phyloP scores from a whole-genome alignment of 306 rosid species.

The Prosopis cineraria region DNA sequence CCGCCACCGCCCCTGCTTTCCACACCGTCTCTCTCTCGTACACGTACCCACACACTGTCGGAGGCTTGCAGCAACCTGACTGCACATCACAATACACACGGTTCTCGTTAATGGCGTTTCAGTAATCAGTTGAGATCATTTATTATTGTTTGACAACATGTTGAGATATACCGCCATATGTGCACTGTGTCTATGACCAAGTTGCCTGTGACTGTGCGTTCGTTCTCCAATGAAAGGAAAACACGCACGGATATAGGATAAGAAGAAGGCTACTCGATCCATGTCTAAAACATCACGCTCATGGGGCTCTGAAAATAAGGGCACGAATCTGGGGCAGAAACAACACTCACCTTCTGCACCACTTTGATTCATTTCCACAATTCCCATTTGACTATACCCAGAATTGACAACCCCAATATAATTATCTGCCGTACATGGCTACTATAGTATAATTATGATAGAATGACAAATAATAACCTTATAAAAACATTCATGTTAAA shows the following conservation, averaged over 20 bases:
- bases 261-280: neutral
- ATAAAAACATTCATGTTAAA: too few relatives aligned
- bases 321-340: neutral
- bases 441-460: neutral
- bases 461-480: too few relatives aligned
- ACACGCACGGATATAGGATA: neutral
- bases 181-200: neutral
- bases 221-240: conserved; percentile 3
- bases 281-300: neutral
- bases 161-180: too few relatives aligned
- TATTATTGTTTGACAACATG: neutral
- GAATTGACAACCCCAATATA: neutral
- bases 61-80: conserved; percentile 95
- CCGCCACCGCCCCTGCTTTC: conserved; percentile 38
- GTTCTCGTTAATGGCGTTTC: too few relatives aligned
- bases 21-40: conserved; percentile 63
- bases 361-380: neutral
- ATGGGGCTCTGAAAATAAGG: neutral
- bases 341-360: neutral
- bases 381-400: neutral
- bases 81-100: conserved; percentile 33
- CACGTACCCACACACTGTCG: conserved; percentile 58
- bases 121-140: too few relatives aligned
- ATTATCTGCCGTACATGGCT: neutral
- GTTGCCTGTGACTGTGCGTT: neutral